phyloP scores from a whole-genome alignment of 306 rosid species.

The Cucurbita pepo region DNA sequence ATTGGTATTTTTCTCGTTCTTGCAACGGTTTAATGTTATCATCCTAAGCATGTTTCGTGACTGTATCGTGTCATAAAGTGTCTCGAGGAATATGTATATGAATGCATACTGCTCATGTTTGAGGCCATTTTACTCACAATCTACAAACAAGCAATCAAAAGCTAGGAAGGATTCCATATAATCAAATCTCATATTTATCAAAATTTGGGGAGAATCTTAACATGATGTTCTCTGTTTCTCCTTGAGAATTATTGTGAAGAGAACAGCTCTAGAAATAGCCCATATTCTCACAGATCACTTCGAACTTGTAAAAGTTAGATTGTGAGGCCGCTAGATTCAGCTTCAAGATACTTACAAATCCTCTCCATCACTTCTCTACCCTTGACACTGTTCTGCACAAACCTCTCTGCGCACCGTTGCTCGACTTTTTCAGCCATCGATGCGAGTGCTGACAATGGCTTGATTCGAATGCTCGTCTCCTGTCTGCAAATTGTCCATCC shows the following conservation, averaged over 20 bases:
- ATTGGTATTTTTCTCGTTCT: background rate
- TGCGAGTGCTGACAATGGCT: conserved; percentile 71
- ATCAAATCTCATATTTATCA: background rate
- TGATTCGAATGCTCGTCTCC: conserved; percentile 60
- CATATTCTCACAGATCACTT: background rate
- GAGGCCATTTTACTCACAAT: background rate
- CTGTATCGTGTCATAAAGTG: conserved; percentile 29
- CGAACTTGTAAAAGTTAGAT: conserved; percentile 17
- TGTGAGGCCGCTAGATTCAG: conserved; percentile 43
- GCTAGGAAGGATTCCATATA: background rate
- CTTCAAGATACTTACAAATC: conserved; percentile 80
- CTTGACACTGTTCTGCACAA: conserved; percentile 66
- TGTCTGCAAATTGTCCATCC: conserved; percentile 73
- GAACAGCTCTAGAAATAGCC: conserved; percentile 14
- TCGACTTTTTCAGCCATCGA: conserved; percentile 87
- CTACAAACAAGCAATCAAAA: background rate
- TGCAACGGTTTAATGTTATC: background rate
- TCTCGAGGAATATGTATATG: conserved; percentile 31
- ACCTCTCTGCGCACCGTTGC: conserved; percentile 67
- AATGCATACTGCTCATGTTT: conserved; percentile 31
- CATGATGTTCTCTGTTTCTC: background rate
- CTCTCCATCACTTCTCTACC: conserved; percentile 95
- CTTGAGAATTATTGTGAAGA: conserved; percentile 1
- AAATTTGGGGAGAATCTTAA: background rate
- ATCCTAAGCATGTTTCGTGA: background rate